Evolutionary conservation across 176 grass and related monocot genomes (phyloP), one percentile per base, ranked within the genome.

Genomic region (Oryza longistaminata): DNA sequence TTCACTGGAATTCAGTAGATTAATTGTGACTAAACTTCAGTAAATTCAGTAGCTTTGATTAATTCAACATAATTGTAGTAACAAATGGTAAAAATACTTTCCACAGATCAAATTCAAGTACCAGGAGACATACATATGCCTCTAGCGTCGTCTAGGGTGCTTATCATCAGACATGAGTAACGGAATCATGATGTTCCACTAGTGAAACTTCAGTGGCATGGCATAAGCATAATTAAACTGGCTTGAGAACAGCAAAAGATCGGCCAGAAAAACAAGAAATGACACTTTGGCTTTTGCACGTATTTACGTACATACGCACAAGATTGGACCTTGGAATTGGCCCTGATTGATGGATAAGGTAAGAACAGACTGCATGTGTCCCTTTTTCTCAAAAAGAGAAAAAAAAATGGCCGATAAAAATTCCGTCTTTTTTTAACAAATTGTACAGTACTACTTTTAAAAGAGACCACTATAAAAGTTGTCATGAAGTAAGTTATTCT

Each of bases 121-220:
- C 19, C 45, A 79, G 72, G 27, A 49, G 33, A 40, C 5, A 66
- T 22, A 10, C 9, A 40, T 43, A 24, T 17, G 31, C 75, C 62
- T 68, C 2, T 50, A 53, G 72, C 14, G 24, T 66, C 15, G 35
- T 37, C 35, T 53, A 35, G 31, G 29, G 33, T 25, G 37, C 50
- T 66, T 39, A 24, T 22, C 77, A 79, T 73, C 58, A 65, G 16
- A 15, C 77, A 79, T 73, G 29, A 50, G 11, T 9, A 73, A 33
- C 21, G 77, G 77, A 86, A 80, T 74, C 76, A 64, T 86, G 19
- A 80, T 66, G 29, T 65, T 50, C 53, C 12, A 37, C 19, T 58
- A 73, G 7, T 49, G 53, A 55, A n/a, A 27, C 74, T 78, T 78
- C 2, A 13, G 48, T 61, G 43, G 83, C 24, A 46, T 2, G 66